Evolutionary conservation across 2,329 filamentous ascomycete species (phyloP).

Genomic region (Talaromyces sp.): DNA sequence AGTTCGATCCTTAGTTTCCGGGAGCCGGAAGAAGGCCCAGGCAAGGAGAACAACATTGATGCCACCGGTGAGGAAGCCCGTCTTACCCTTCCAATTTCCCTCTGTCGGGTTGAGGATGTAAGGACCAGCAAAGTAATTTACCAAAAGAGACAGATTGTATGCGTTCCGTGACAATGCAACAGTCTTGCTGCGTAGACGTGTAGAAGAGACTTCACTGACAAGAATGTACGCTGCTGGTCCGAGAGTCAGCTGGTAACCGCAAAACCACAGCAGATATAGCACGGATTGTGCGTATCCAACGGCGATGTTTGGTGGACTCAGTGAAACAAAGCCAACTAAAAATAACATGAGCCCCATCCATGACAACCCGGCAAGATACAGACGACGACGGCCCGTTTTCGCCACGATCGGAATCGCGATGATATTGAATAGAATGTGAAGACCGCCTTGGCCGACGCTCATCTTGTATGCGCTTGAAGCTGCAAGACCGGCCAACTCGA

Average conservation of each 20-base stretch:
- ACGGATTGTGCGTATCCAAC: slow-evolving; percentile 33
- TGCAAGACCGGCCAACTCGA: slow-evolving; percentile 35
- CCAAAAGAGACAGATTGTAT: slow-evolving; percentile 36
- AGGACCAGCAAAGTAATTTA: slow-evolving; percentile 37
- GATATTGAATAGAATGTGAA: slow-evolving; percentile 32
- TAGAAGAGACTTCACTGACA: slow-evolving; percentile 43
- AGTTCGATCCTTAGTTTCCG: slow-evolving; percentile 32
- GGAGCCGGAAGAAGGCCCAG: slow-evolving; percentile 14
- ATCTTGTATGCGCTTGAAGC: slow-evolving; percentile 31
- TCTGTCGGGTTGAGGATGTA: slow-evolving; percentile 36
- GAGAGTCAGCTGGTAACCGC: slow-evolving; percentile 38
- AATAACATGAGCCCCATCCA: slow-evolving; percentile 30
- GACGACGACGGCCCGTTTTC: slow-evolving; percentile 27
- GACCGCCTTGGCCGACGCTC: slow-evolving; percentile 33
- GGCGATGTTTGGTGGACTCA: slow-evolving; percentile 37
- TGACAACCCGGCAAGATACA: slow-evolving; percentile 30
- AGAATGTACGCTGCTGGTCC: slow-evolving; percentile 44
- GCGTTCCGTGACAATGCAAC: slow-evolving; percentile 37
- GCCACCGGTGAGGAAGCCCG: slow-evolving; percentile 26
- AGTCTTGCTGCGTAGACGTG: slow-evolving; percentile 43
- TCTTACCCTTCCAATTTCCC: slow-evolving; percentile 25
- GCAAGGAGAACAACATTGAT: slow-evolving; percentile 13
- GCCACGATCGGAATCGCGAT: slow-evolving; percentile 30
- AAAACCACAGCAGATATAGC: slow-evolving; percentile 36
- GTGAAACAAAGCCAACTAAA: slow-evolving; percentile 35